Base-by-base conservation (phyloP, 495 filamentous ascomycete genomes). In the Penicillium ochrochloron region DNA sequence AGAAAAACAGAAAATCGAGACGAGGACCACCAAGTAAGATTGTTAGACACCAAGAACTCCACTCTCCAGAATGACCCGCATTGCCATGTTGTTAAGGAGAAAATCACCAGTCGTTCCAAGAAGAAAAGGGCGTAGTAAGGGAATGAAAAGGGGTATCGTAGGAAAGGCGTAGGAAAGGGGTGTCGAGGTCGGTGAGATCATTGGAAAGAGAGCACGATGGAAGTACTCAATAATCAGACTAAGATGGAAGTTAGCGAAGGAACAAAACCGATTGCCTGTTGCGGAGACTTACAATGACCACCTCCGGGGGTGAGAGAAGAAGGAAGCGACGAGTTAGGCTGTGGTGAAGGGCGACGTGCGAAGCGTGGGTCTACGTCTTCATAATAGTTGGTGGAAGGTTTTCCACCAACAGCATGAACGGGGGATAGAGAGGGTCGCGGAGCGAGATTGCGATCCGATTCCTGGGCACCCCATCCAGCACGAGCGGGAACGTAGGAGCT, bases 321-420 rank as follows among this genome's bases (percentile, higher is more conserved):
- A 14, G 78, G 78, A 35, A 79, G 27, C 11, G 64, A 56, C 3
- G 65, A 27, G 46, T 70, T 64, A 54, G 53, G 69, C 41, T 65
- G 69, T 5, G 70, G 63, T 33, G 75, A 74, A 53, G 73, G 75
- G 60, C 76, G 72, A 62, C 82, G 83, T 52, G 80, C 90, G 73
- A 97, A 99, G 44, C 89, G 89, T 25, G 95, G 95, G 61, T 96
- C 93, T 21, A 95, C 89, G 73, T 97, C 95, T 84, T 99, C 95
- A 72, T 94, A 97, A 76, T 97, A 97, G 61, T 84, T 76, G 50
- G 31, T 39, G 19, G 61, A 57, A 25, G 54, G 44, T 14, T 82
- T 81, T 11, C 25, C 41, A 29, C 19, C 46, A 52, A 37, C 58
- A 3, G 51, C 19, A 34, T 63, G 70, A 1, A 59, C 56, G 1